phyloP scores from a whole-genome alignment of 1,284 basidiomycete genomes.

The Ustilago trichophora region DNA sequence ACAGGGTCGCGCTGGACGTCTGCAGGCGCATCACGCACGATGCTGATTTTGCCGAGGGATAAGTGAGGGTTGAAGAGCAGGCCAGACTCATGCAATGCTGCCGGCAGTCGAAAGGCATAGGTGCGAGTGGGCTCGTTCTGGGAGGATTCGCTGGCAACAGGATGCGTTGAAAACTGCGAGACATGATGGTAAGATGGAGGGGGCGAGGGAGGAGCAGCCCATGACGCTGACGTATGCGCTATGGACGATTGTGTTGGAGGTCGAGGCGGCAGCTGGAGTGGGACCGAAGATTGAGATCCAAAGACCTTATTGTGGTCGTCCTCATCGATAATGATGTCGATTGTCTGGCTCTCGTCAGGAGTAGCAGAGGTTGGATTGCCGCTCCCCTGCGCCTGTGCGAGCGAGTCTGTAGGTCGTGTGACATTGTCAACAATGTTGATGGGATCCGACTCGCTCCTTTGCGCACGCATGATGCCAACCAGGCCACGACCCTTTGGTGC shows the following conservation, averaged over 20 bases:
- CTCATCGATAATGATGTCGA: conserved; percentile 46
- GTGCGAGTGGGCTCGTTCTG: not conserved
- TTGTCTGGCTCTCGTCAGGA: conserved; percentile 10
- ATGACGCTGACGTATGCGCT: not conserved
- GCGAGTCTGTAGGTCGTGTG: conserved; percentile 13
- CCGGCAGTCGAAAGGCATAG: conserved; percentile 23
- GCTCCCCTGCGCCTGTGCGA: too few species aligned
- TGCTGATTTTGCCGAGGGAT: conserved; percentile 11
- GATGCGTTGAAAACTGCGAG: not conserved
- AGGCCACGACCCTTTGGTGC: too few species aligned
- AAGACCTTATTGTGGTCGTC: conserved; percentile 37
- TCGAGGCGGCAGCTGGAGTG: conserved; percentile 2
- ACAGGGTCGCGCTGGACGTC: not conserved
- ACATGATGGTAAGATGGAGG: conserved; percentile 11
- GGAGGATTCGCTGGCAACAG: not conserved
- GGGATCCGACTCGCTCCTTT: conserved; percentile 14
- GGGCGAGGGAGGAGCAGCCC: conserved; percentile 6
- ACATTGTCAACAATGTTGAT: conserved; percentile 28
- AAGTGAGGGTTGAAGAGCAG: conserved; percentile 38
- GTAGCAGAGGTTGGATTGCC: not conserved
- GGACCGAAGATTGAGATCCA: conserved; percentile 9
- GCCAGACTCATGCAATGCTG: conserved; percentile 35
- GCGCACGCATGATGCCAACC: conserved; percentile 16
- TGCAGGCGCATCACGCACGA: conserved; percentile 1
- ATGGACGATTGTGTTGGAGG: conserved; percentile 2